Conservation (phyloP, 164 flowering plant genomes). For the Vitis riparia region DNA sequence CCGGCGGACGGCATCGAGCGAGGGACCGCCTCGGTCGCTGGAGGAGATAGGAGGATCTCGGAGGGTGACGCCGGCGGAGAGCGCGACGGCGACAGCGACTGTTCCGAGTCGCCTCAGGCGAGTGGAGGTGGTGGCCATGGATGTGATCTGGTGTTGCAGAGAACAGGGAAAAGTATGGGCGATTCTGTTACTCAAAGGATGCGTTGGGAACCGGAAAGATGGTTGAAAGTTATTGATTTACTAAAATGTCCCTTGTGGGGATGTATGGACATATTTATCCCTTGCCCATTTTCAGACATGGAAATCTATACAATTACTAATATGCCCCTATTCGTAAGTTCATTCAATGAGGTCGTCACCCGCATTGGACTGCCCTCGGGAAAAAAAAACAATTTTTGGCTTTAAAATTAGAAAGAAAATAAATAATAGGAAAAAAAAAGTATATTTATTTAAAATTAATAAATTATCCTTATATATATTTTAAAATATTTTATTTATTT, state of each 20-base stretch:
- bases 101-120: conserved; percentile 57
- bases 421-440: too few species aligned
- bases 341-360: too few species aligned
- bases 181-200: background rate
- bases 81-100: conserved; percentile 31
- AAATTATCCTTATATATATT: too few species aligned
- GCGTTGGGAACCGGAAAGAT: conserved; percentile 12
- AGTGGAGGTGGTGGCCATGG: conserved; percentile 46
- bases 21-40: conserved; percentile 42
- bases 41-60: conserved; percentile 35
- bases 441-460: too few species aligned
- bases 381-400: too few species aligned
- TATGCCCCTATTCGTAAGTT: too few species aligned
- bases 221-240: background rate
- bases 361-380: too few species aligned
- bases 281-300: too few species aligned
- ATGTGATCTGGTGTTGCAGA: background rate
- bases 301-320: too few species aligned
- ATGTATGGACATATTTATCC: background rate
- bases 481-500: too few species aligned
- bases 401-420: too few species aligned
- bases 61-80: conserved; percentile 24
- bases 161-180: background rate
- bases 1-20: conserved; percentile 35
- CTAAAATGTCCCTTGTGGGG: background rate